Base-by-base conservation (phyloP, 441 rosid genomes). In the Dalechampia spathulata region DNA sequence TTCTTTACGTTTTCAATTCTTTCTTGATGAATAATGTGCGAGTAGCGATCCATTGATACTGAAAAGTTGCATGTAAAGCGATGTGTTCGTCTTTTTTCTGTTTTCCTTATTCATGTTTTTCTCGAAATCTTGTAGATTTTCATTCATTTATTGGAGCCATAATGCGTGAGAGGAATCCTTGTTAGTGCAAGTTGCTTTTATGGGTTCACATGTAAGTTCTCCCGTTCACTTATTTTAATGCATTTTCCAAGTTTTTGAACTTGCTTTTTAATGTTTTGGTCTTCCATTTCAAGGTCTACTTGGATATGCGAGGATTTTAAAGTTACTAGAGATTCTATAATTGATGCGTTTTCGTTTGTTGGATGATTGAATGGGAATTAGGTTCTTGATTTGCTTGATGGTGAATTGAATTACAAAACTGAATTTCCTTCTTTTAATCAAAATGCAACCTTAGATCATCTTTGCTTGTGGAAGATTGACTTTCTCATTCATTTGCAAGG, bases 151-250 rank as follows among this genome's bases (percentile, higher is more conserved):
- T 57, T 30, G 60, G 61, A 25, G 57, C 30, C 49, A 50, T 55
- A 54, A 72, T 57, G 69, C 28, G 27, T 54, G 26, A 23, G 44
- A 26, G 38, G 57, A 32, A 57, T 56, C 55, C 47, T 37, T 52
- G n/a, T 37, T 70, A 62, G 64, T 43, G 49, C 49, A 52, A 61
- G 4, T 44, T 58, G 61, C 60, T 61, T 46, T 27, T 41, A 67
- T 68, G 75, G 77, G 62, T 58, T 55, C 69, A 22, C 40, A 41
- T 30, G 71, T 74, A 77, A 58, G 73, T 54, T 54, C 45, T 58
- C 27, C 26, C 21, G 2, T 42, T 12, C 28, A 21, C 42, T 30
- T 12, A 6, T 13, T 45, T 7, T 55, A 10, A 15, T 34, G 26
- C 27, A 30, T 25, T 16, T 52, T 63, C 32, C 15, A 37, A 1